Evolutionary conservation across 306 rosid species (phyloP).

Genomic region (Quercus dentata): DNA sequence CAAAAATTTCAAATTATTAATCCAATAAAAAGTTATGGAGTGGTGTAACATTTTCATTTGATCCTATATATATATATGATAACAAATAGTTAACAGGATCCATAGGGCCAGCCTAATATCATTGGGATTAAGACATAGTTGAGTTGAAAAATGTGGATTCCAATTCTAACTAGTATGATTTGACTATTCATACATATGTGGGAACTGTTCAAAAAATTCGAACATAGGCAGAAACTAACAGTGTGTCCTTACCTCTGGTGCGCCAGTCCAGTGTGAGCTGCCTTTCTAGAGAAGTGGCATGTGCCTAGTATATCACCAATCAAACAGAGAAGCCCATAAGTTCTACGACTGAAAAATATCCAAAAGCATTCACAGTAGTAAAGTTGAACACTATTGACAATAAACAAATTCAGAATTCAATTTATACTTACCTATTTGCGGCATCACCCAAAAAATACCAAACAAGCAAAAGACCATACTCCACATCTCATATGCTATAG

Average conservation of each 20-base stretch:
- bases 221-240: background rate
- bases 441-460: constrained; percentile 98
- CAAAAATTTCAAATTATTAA: too few species aligned
- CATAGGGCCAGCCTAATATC: too few species aligned
- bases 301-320: constrained; percentile 92
- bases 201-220: background rate
- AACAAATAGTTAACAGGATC: too few species aligned
- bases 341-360: constrained; percentile 60
- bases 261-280: constrained; percentile 84
- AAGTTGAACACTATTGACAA: constrained; percentile 10
- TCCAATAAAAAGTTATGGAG: too few species aligned
- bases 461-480: constrained; percentile 67
- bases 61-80: too few species aligned
- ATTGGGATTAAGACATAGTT: background rate
- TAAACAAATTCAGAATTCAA: constrained; percentile 10
- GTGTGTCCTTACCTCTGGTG: constrained; percentile 74
- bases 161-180: background rate
- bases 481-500: constrained; percentile 31
- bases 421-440: constrained; percentile 64
- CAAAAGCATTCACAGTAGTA: constrained; percentile 9
- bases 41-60: too few species aligned
- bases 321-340: constrained; percentile 83
- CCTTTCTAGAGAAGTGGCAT: constrained; percentile 72
- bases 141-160: background rate
- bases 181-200: background rate